A percentile compares a stretch with the other conserved stretches of the same genome.
phyloP scores from a whole-genome alignment of 192 early-diverging fungal genomes.

The Haplosporangium gracile region DNA sequence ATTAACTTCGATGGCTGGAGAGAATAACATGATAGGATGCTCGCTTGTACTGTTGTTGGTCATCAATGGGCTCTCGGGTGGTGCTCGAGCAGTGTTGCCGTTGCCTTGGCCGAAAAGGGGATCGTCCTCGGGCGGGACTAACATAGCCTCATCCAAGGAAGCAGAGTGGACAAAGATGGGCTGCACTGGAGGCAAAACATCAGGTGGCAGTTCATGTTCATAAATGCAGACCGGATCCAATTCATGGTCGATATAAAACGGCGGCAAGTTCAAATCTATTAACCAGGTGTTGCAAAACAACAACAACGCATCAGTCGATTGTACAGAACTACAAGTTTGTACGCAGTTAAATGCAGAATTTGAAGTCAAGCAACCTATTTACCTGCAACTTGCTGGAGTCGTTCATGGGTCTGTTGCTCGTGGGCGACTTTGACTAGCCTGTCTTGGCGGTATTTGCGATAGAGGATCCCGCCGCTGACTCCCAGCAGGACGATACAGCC shows the following conservation, averaged over 20 bases:
- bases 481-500: conserved; percentile 19
- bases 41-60: not conserved
- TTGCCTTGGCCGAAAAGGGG: conserved; percentile 6
- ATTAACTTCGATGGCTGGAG: not conserved
- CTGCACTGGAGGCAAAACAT: conserved; percentile 14
- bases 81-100: no score
- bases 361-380: not conserved
- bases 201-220: conserved; percentile 44
- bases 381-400: conserved; percentile 39
- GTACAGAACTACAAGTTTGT: no score
- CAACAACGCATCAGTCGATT: not conserved
- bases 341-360: no score
- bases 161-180: conserved; percentile 46
- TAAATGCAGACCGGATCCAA: conserved; percentile 51
- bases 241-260: conserved; percentile 39
- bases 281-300: not conserved
- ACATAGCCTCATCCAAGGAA: not conserved
- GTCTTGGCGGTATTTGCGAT: conserved; percentile 19
- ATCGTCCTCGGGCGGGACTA: conserved; percentile 29
- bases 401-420: conserved; percentile 18
- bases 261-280: conserved; percentile 35
- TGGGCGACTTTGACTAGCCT: not conserved
- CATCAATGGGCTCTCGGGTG: not conserved
- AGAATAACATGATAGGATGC: not conserved
- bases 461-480: conserved; percentile 25